phyloP scores from a whole-genome alignment of 129 eudicot genomes.

The Helianthus annuus region DNA sequence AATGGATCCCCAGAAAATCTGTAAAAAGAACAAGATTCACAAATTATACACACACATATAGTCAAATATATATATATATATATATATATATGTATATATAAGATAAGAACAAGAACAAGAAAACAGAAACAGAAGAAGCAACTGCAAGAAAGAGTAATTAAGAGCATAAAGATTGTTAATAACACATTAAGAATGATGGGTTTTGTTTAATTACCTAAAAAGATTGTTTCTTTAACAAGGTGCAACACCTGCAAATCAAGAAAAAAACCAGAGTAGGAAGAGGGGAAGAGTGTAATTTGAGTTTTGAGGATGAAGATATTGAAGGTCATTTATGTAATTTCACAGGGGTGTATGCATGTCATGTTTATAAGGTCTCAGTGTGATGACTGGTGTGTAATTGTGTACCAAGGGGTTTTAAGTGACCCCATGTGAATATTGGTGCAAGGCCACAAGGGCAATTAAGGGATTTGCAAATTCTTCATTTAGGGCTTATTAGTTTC shows the following conservation, averaged over 20 bases:
- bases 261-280: conserved; percentile 13
- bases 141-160: conserved; percentile 5
- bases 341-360: conserved; percentile 18
- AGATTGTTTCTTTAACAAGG: conserved; percentile 18
- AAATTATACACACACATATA: background rate
- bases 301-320: conserved; percentile 18
- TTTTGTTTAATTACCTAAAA: conserved; percentile 20
- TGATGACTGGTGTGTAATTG: conserved; percentile 19
- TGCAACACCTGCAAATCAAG: conserved; percentile 12
- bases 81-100: background rate
- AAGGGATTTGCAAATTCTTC: background rate
- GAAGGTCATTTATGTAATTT: conserved; percentile 26
- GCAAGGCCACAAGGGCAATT: background rate
- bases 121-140: conserved; percentile 7
- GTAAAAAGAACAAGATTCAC: background rate
- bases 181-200: conserved; percentile 2
- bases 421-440: background rate
- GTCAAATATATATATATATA: background rate
- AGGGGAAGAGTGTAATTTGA: conserved; percentile 9
- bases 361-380: conserved; percentile 16
- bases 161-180: background rate
- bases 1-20: background rate
- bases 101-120: conserved; percentile 3
- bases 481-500: too few relatives aligned
- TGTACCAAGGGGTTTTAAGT: too few relatives aligned